Evolutionary conservation across 805 yeast species (phyloP), one percentile per base, ranked within the genome.

Genomic region (Peterozyma xylosa): DNA sequence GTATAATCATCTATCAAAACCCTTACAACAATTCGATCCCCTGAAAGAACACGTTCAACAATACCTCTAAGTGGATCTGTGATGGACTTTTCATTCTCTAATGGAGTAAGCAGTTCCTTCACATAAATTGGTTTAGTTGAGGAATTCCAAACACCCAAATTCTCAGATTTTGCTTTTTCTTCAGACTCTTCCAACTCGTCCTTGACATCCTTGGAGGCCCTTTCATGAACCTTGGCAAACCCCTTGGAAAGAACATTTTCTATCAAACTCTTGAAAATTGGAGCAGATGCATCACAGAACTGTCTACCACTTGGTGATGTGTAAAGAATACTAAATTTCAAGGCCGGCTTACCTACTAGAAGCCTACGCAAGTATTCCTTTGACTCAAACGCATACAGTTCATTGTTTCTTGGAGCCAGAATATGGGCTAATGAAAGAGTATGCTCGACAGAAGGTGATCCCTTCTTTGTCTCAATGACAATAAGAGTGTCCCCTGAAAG

Each of bases 21-120:
- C 35, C 95, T 74, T 11, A 77, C 74, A 34, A 82, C 65, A n/a
- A 86, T 60, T 39, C 95, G 67, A 62, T 87, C 96, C 40, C 96
- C 96, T 49, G 81, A 67, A 47, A 86, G 70, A 30, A 82, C 93
- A 53, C 74, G 79, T 62, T 87, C 95, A 21, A 87, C 82, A 45
- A 87, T 73, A 30, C 86, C 71, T 14, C 70, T 62, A 40, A 76
- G 60, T 21, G 80, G 76, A n/a, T 60, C 44, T 13, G 54, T 51
- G 42, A 56, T 57, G 9, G 78, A 69, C 45, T 59, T 59, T 14
- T 57, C 59, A 38, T 64, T 58, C 34, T 68, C 61, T 5, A 48
- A 50, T 10, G 62, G 64, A 16, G 64, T 52, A 30, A 75, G 51
- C 29, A 53, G 50, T 27, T 50, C 48, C 33, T 49, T 42, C 4